Percentiles rank a stretch among this genome's conserved stretches.
These are phyloP conservation scores for Inga leiocalycina DNA, from an alignment of 306 rosid genomes.

Conservation along the genomic window DNA sequence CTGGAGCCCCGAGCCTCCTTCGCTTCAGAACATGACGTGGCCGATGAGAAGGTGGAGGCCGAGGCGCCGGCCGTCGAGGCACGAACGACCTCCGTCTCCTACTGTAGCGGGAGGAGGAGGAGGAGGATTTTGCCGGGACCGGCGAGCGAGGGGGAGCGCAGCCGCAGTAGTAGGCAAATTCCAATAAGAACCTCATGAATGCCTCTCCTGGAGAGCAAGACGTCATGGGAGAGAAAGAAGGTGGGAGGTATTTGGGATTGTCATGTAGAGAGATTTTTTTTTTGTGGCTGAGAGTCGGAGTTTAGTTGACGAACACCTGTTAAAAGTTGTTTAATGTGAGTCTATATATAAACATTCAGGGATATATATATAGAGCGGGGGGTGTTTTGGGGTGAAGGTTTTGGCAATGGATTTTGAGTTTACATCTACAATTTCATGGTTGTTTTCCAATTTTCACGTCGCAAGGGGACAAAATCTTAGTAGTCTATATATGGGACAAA, in stretches of 20 bases:
- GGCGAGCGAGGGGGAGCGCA: background rate
- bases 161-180: conserved; percentile 55
- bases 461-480: too few species aligned
- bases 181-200: conserved; percentile 53
- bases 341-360: too few species aligned
- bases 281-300: conserved; percentile 6
- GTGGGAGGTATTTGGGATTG: background rate
- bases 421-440: too few species aligned
- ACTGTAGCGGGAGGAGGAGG: background rate
- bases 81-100: conserved; percentile 46
- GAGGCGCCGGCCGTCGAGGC: background rate
- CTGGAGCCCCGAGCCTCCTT: background rate
- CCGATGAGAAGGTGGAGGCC: background rate
- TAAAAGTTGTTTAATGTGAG: background rate
- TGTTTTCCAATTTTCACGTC: too few species aligned
- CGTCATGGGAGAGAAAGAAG: background rate
- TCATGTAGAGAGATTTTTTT: background rate
- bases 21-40: conserved; percentile 7
- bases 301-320: background rate
- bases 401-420: too few species aligned
- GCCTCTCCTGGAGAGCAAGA: background rate
- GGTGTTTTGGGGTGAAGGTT: too few species aligned
- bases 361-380: too few species aligned
- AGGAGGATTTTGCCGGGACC: background rate
- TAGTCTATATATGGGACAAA: too few species aligned